Evolutionary conservation across 208 protist species (phyloP), one percentile per base, ranked within the genome.

Genomic region (Trypanosoma grayi): DNA sequence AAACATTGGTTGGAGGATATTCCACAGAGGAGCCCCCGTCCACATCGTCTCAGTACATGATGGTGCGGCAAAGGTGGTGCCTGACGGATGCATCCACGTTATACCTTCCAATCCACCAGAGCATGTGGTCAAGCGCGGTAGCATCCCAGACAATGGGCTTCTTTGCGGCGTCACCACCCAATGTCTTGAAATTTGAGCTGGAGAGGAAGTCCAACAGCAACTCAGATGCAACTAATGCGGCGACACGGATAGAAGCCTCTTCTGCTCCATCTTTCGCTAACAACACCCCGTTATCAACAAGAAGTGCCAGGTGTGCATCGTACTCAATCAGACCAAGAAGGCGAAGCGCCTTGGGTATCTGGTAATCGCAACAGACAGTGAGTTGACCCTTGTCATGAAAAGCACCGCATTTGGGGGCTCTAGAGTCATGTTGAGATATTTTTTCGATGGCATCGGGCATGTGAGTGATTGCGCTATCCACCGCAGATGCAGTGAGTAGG

Each of bases 311-410:
- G 31, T 72, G 22, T 0, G 50, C 52, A 51, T 78, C 65, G 70
- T 94, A 94, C 37, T 74, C 31, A 9, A 94, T 46, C 11, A 92
- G 50, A 0, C 82, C 87, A 18, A 77, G 75, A 11, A 70, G 71
- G 0, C 83, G 84, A 52, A 94, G 69, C 6, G 81, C 71, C 55
- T 83, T 92, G 37, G 87, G 87, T 27, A 94, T 87, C 61, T 94
- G 87, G 54, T 94, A 94, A 57, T 94, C 87, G 43, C 83, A 92
- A 79, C 87, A 94, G 40, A 94, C 67, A 31, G 78, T 83, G 1
- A 94, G 69, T 41, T 72, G 46, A 11, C 70, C 46, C 25, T 33
- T 31, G 47, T 94, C 87, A 4, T 10, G 41, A 45, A 94, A 94
- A 10, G 85, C 44, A 20, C 25, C 20, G 2, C 5, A n/a, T 9